Evolutionary conservation across 2,329 filamentous ascomycete species (phyloP), one percentile per base, ranked within the genome.

Genomic region (Cercospora zeina): DNA sequence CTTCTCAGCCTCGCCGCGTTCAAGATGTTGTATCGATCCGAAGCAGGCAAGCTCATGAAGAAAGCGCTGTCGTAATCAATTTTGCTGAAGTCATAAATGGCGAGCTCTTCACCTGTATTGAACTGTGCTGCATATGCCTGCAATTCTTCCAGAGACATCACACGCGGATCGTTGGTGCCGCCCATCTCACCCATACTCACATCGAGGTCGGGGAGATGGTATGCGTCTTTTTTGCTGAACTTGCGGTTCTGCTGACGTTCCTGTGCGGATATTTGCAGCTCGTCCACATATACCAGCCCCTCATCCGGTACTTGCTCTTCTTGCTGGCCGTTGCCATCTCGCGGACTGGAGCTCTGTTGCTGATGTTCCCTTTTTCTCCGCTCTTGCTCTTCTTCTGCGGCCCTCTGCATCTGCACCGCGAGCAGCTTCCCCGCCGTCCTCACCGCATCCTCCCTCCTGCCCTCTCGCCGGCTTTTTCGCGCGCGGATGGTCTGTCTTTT

Each of bases 31-130:
- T 99, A 99, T 54, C 93, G 86, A 78, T 99, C 95, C 1, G 89
- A 88, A 1, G 92, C 83, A 0, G 96, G 95, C 61, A 99, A 77
- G 73, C 91, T 96, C 74, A 89, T 86, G 78, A 99, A 99, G 77
- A 99, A 99, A 11, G 93, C 87, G 68, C 93, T 91, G 68, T 97
- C 90, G 71, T 97, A 99, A 73, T 99, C 95, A 70, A 99, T 99
- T 77, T 97, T 97, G 73, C 90, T 96, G 73, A 99, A 99, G 77
- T 97, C 93, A 76, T 97, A 97, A 4, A 82, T 78, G 62, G 81
- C 81, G 74, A 97, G 89, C 74, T 97, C 93, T 76, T 97, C 92
- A 59, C 95, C 95, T 64, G 86, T 87, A 71, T 97, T 86, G 71
- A 97, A 97, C 67, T 97, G 93, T 56, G 88, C 83, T 2, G 96